Conservation (phyloP, 768 basidiomycete species). For the Russula compacta region DNA sequence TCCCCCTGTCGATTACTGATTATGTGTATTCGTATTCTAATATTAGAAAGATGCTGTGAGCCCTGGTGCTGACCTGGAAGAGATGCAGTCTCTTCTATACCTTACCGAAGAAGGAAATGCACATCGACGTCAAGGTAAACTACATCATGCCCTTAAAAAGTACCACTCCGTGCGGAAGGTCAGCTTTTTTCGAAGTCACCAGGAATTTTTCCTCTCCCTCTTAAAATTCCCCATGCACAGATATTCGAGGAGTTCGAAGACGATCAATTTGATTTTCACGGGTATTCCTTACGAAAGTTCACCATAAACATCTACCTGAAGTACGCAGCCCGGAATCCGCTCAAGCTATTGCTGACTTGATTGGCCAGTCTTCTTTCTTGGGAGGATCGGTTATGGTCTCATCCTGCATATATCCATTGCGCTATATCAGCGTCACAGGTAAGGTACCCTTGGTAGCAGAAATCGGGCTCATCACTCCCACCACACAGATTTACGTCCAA, state of each 20-base stretch:
- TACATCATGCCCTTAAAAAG: conserved; percentile 76
- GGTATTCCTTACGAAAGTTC: conserved; percentile 84
- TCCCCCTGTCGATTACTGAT: background rate
- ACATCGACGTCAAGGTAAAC: conserved; percentile 51
- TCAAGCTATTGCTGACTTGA: background rate
- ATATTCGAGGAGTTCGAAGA: conserved; percentile 83
- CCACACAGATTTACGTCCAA: conserved; percentile 57
- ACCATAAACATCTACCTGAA: conserved; percentile 79
- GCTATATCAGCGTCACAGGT: conserved; percentile 67
- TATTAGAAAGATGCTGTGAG: conserved; percentile 72
- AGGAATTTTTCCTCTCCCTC: background rate
- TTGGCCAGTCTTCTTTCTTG: conserved; percentile 59
- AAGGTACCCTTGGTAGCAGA: background rate
- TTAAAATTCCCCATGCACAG: conserved; percentile 29
- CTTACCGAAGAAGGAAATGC: conserved; percentile 74
- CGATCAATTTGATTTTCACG: conserved; percentile 97
- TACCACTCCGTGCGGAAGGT: conserved; percentile 74
- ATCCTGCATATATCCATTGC: conserved; percentile 66
- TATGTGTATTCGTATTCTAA: background rate
- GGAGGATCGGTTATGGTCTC: conserved; percentile 72
- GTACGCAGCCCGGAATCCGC: conserved; percentile 38
- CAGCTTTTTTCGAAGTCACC: conserved; percentile 14
- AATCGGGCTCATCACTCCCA: conserved; percentile 1
- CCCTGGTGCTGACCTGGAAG: conserved; percentile 75
- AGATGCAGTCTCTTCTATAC: conserved; percentile 93